Conservation (phyloP, 805 yeast genomes). For the Kazachstania martiniae region DNA sequence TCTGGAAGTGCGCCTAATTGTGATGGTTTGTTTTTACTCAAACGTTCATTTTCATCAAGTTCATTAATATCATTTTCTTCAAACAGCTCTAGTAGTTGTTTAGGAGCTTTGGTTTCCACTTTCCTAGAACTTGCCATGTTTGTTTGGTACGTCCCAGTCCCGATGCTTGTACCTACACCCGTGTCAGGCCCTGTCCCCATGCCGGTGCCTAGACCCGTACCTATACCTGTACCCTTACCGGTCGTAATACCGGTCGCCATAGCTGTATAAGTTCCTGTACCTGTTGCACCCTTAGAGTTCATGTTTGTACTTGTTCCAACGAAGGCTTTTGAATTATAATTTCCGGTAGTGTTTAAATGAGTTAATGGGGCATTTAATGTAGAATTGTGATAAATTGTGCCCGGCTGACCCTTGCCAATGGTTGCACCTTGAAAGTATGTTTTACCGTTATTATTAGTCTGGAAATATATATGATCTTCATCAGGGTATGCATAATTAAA, state of each 20-base stretch:
- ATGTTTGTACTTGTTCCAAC: neutral
- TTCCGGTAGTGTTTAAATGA: conserved; percentile 7
- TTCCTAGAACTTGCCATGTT: conserved; percentile 21
- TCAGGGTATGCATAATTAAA: conserved; percentile 26
- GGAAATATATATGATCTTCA: conserved; percentile 22
- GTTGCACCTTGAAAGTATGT: conserved; percentile 23
- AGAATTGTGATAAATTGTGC: conserved; percentile 18
- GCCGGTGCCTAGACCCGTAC: conserved; percentile 16
- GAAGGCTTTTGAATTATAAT: neutral
- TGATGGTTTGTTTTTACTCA: conserved; percentile 13
- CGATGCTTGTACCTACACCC: conserved; percentile 10
- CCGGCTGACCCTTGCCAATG: conserved; percentile 19
- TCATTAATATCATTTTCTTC: conserved; percentile 40
- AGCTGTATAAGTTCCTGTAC: too few relatives aligned
- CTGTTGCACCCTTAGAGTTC: neutral
- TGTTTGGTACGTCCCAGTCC: conserved; percentile 14
- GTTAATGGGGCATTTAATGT: conserved; percentile 20
- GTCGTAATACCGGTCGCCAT: too few relatives aligned
- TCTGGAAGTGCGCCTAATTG: conserved; percentile 10
- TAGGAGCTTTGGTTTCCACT: conserved; percentile 42
- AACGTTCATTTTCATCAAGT: conserved; percentile 13
- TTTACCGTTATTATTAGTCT: conserved; percentile 12
- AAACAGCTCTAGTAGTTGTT: conserved; percentile 59
- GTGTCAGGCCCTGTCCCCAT: conserved; percentile 11
- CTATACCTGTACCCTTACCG: conserved; percentile 21